Conservation (phyloP, 1,284 basidiomycete genomes). For the Takashimella tepidaria region DNA sequence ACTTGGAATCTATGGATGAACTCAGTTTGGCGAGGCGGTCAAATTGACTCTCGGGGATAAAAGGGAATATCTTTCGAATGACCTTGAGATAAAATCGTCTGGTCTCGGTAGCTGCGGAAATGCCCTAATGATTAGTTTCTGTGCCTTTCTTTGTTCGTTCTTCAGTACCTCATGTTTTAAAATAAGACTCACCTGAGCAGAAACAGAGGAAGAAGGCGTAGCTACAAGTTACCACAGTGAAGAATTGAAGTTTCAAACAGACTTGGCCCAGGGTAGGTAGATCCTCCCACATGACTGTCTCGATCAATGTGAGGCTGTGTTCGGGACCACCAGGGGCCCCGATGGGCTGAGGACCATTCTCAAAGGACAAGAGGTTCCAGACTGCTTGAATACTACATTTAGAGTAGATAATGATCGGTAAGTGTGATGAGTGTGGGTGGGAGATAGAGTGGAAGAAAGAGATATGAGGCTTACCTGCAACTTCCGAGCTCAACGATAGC, state of each 20-base stretch:
- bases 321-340: constrained; percentile 1
- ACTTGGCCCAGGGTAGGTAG: constrained; percentile 1
- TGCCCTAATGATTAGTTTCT: neutral
- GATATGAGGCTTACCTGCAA: constrained; percentile 11
- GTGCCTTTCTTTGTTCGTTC: no score
- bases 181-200: constrained; percentile 11
- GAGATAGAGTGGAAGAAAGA: neutral
- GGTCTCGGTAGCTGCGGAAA: constrained; percentile 9
- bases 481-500: constrained; percentile 13
- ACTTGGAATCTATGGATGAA: neutral
- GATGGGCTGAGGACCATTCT: constrained; percentile 14
- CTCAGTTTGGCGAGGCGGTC: neutral
- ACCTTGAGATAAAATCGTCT: constrained; percentile 17
- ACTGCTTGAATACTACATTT: neutral
- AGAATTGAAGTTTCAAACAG: constrained; percentile 13
- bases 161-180: no score
- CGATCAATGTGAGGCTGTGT: constrained; percentile 10
- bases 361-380: constrained; percentile 14
- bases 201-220: constrained; percentile 22
- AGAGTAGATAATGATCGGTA: neutral
- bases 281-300: constrained; percentile 6
- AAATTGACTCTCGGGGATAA: constrained; percentile 1
- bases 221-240: constrained; percentile 16
- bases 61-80: constrained; percentile 10
- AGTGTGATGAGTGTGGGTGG: neutral